These are phyloP conservation scores for Mycena haematopus DNA, from an alignment of 768 basidiomycete genomes.

Conservation along the genomic window DNA sequence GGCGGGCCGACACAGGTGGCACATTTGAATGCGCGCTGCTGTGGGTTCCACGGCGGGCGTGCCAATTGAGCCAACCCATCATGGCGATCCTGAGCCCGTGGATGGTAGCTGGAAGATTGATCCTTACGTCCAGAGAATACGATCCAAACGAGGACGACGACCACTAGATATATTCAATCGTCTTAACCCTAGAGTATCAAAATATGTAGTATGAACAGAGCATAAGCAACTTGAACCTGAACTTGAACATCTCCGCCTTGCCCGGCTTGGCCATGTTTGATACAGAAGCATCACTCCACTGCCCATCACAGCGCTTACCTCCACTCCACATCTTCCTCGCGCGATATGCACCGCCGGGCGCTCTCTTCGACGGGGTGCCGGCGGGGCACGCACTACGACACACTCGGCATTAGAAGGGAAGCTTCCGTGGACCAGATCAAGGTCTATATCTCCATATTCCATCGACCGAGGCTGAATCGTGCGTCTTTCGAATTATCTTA, in stretches of 20 bases:
- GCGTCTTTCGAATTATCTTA: not conserved
- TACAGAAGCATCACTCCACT: not conserved
- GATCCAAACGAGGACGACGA: not conserved
- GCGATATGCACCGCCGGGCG: slow-evolving; percentile 26
- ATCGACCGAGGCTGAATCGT: not conserved
- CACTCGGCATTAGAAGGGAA: slow-evolving; percentile 5
- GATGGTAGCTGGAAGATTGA: not conserved
- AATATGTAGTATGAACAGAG: too few species aligned
- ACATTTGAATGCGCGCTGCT: not conserved
- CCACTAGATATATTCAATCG: too few species aligned
- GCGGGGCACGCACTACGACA: slow-evolving; percentile 28
- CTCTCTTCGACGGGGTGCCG: slow-evolving; percentile 22
- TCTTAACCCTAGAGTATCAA: too few species aligned
- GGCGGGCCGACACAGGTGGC: not conserved
- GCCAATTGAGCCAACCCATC: not conserved
- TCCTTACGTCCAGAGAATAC: not conserved
- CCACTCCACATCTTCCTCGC: not conserved
- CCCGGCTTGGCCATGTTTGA: not conserved
- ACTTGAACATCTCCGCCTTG: not conserved
- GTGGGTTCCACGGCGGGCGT: not conserved
- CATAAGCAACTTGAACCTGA: too few species aligned
- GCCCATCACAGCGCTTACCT: not conserved
- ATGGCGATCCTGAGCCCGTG: not conserved
- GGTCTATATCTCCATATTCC: not conserved
- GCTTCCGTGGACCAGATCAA: slow-evolving; percentile 23